phyloP scores from a whole-genome alignment of 139 green algal genomes.

The Chlorella sp. region DNA sequence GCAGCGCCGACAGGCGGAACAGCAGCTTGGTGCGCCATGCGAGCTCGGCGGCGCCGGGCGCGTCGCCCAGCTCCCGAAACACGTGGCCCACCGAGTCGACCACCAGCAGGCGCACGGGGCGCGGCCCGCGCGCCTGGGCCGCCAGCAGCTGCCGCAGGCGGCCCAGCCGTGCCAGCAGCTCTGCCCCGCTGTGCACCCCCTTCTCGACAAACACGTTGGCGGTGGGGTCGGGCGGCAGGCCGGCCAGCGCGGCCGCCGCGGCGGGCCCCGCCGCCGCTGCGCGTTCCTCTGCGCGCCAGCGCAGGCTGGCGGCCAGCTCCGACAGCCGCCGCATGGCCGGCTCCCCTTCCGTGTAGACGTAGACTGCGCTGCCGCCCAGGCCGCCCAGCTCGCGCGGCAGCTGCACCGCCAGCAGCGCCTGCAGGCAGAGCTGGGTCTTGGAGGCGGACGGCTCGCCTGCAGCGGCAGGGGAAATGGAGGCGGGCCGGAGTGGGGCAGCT shows the following conservation, averaged over 20 bases:
- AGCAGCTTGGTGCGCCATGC: slow-evolving; percentile 62
- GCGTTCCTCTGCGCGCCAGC: background rate
- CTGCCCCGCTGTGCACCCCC: slow-evolving; percentile 34
- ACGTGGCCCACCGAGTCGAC: slow-evolving; percentile 77
- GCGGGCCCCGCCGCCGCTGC: no score
- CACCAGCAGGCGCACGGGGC: slow-evolving; percentile 60
- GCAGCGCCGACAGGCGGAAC: slow-evolving; percentile 49
- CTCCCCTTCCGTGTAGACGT: slow-evolving; percentile 76
- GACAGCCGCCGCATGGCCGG: slow-evolving; percentile 45
- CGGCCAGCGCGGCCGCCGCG: slow-evolving; percentile 10
- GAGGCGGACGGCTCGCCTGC: slow-evolving; percentile 61
- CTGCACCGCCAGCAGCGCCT: slow-evolving; percentile 58
- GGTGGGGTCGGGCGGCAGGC: slow-evolving; percentile 14
- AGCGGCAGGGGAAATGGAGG: background rate
- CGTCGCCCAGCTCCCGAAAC: slow-evolving; percentile 55
- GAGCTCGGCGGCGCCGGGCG: slow-evolving; percentile 17
- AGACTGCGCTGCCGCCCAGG: slow-evolving; percentile 53
- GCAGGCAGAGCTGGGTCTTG: slow-evolving; percentile 72
- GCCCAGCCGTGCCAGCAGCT: slow-evolving; percentile 49
- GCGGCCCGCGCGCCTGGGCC: background rate
- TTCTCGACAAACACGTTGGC: slow-evolving; percentile 60
- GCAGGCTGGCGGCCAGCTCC: slow-evolving; percentile 31
- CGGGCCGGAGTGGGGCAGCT: background rate
- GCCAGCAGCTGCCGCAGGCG: slow-evolving; percentile 9
- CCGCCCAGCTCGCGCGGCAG: slow-evolving; percentile 35